These are phyloP conservation scores for Paramecium pentaurelia DNA, from an alignment of 73 alveolate species.

Conservation along the genomic window DNA sequence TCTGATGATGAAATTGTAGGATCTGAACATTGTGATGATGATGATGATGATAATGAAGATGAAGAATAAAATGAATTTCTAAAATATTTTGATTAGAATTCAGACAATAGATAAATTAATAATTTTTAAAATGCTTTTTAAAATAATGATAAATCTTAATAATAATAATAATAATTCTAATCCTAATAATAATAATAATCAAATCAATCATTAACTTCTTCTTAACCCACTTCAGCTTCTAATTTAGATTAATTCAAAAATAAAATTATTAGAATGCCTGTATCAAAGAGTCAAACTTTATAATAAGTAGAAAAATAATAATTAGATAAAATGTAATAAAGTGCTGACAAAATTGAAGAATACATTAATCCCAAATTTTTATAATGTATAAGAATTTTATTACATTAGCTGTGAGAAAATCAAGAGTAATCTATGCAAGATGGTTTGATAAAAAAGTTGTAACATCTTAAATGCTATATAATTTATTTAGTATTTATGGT, in stretches of 20 bases:
- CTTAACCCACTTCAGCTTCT: neutral
- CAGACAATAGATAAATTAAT: neutral
- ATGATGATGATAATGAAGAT: neutral
- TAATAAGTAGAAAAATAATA: neutral
- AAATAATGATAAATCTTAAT: neutral
- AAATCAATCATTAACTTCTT: neutral
- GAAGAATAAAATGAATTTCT: constrained; percentile 2
- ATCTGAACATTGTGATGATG: neutral
- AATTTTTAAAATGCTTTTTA: neutral
- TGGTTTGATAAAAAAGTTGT: constrained; percentile 59
- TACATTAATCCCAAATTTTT: constrained; percentile 16
- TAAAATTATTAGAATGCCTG: neutral
- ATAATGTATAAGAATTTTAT: neutral
- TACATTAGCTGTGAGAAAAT: constrained; percentile 13
- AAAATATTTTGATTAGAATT: neutral
- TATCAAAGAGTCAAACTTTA: neutral
- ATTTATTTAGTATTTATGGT: constrained; percentile 54
- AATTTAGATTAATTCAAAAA: neutral
- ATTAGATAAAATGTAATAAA: neutral
- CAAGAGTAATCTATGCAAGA: constrained; percentile 58
- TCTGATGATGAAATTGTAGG: neutral
- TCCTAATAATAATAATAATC: neutral
- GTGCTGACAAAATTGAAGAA: constrained; percentile 27
- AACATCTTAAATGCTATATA: constrained; percentile 48
- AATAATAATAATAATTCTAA: neutral